These are phyloP conservation scores for Fraxinus sp. DNA, from an alignment of 305 asterid genomes.

Conservation along the genomic window DNA sequence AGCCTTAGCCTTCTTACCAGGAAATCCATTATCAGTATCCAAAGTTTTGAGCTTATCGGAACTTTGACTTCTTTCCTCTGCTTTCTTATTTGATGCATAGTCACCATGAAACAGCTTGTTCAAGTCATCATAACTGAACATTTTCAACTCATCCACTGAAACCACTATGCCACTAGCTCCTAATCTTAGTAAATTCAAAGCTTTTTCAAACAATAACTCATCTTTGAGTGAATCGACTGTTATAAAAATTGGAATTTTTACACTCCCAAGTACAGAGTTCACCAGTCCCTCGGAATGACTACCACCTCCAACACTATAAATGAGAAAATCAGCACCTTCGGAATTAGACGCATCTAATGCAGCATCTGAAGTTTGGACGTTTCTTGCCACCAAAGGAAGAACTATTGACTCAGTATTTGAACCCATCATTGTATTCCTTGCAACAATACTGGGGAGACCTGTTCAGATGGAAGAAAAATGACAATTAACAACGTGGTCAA, in stretches of 20 bases:
- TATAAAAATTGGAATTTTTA: conserved; percentile 76
- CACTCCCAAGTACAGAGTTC: conserved; percentile 47
- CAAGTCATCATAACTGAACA: conserved; percentile 42
- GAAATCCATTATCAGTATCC: conserved; percentile 54
- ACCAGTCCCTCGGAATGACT: conserved; percentile 42
- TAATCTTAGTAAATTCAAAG: conserved; percentile 44
- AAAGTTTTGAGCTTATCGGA: conserved; percentile 24
- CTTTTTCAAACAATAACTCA: conserved; percentile 35
- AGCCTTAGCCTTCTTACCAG: conserved; percentile 50
- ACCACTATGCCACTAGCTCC: conserved; percentile 87
- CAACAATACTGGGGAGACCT: conserved; percentile 96
- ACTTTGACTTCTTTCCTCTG: conserved; percentile 37
- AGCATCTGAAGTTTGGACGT: conserved; percentile 62
- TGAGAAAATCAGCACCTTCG: conserved; percentile 97
- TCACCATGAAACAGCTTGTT: conserved; percentile 40
- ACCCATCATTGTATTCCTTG: conserved; percentile 87
- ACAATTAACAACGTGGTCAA: background rate
- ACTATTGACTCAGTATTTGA: conserved; percentile 61
- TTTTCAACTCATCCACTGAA: conserved; percentile 57
- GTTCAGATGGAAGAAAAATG: conserved; percentile 22
- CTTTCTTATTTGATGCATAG: conserved; percentile 31
- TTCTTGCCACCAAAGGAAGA: conserved; percentile 88
- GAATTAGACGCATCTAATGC: conserved; percentile 76
- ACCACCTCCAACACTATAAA: conserved; percentile 39
- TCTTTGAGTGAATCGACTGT: conserved; percentile 46